Conservation (phyloP, 257 asterid species). For the Parsonsia alboflavescens region DNA sequence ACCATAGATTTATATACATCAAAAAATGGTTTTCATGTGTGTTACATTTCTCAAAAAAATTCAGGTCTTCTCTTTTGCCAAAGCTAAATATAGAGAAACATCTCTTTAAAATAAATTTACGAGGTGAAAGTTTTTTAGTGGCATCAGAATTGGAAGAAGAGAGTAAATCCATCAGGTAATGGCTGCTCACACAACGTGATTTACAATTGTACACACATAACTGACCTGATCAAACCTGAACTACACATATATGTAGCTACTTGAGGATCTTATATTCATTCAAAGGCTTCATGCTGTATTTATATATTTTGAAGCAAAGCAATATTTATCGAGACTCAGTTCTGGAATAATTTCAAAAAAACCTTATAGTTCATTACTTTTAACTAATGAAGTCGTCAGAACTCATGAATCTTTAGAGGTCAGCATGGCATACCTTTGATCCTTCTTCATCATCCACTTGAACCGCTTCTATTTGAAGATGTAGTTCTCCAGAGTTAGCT, state of each 20-base stretch:
- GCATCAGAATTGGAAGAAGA: background rate
- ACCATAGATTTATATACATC: no score
- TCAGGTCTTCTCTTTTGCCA: no score
- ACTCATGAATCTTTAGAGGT: background rate
- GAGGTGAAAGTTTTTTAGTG: background rate
- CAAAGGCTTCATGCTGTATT: background rate
- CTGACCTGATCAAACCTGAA: background rate
- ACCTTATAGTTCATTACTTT: background rate
- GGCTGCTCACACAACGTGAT: background rate
- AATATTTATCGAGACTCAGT: background rate
- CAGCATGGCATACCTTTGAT: slow-evolving; percentile 43
- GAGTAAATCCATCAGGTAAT: background rate
- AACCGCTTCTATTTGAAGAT: slow-evolving; percentile 75
- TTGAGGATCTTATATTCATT: background rate
- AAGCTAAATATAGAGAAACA: no score
- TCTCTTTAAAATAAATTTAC: no score
- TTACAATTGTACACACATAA: background rate
- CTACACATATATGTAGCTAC: background rate
- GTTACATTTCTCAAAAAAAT: no score
- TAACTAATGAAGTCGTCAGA: background rate
- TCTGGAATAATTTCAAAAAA: background rate
- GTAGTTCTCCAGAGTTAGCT: slow-evolving; percentile 81
- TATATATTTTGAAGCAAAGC: background rate
- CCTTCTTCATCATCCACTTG: slow-evolving; percentile 46
- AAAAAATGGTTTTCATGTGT: no score